Percentiles rank a stretch among this genome's conserved stretches.
Evolutionary conservation across 345 rosid species (phyloP).

Genomic region (Eucalyptus tenuipes): DNA sequence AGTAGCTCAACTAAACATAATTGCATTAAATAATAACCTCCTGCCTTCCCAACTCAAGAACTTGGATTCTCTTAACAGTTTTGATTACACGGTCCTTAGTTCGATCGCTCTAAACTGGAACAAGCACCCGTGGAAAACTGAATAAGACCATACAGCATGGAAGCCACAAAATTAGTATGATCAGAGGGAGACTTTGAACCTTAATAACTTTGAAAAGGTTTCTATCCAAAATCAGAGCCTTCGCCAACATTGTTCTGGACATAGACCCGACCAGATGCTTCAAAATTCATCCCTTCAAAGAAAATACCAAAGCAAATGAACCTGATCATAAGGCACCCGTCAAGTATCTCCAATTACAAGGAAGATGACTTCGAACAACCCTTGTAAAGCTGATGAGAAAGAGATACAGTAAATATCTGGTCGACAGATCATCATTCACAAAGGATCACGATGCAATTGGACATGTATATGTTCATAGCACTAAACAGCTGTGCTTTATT

Average conservation of each 20-base stretch:
- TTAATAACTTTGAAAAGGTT: background rate
- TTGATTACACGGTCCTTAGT: background rate
- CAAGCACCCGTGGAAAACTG: background rate
- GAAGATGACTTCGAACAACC: background rate
- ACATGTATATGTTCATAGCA: background rate
- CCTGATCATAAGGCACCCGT: background rate
- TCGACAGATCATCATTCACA: background rate
- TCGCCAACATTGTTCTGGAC: background rate
- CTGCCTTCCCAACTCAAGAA: background rate
- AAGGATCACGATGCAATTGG: background rate
- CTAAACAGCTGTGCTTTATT: background rate
- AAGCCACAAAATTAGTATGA: background rate
- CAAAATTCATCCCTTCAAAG: background rate
- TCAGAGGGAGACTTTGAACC: background rate
- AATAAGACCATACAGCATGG: background rate
- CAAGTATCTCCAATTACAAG: background rate
- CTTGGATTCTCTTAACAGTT: background rate
- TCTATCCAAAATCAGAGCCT: background rate
- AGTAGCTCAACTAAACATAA: background rate
- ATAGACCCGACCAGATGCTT: background rate
- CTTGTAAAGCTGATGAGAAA: background rate
- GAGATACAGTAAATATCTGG: background rate
- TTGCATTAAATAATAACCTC: background rate
- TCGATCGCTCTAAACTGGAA: background rate
- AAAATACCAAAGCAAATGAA: background rate